phyloP scores from a whole-genome alignment of 1,284 basidiomycete species.

The Naganishia cerealis region DNA sequence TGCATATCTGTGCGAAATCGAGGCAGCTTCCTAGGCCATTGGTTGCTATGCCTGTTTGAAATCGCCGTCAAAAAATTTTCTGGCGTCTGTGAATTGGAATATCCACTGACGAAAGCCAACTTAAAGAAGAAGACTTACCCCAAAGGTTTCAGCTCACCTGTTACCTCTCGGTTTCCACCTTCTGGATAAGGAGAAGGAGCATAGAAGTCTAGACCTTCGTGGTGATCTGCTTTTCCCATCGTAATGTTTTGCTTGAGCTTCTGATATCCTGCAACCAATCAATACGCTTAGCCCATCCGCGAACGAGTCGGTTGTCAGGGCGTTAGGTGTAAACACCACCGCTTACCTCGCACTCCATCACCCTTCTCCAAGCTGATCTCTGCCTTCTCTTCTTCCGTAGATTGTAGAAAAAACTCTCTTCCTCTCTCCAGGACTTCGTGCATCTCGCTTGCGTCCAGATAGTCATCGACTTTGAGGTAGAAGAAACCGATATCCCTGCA shows the following conservation, averaged over 20 bases:
- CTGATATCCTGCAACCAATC: conserved; percentile 46
- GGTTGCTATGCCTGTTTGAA: conserved; percentile 69
- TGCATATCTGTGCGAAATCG: conserved; percentile 66
- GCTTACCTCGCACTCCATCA: conserved; percentile 70
- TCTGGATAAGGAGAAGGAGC: conserved; percentile 56
- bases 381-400: conserved; percentile 69
- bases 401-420: conserved; percentile 68
- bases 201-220: conserved; percentile 80
- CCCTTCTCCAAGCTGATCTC: conserved; percentile 64
- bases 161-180: neutral
- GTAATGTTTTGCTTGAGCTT: conserved; percentile 75
- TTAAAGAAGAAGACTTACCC: neutral
- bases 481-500: conserved; percentile 81
- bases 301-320: conserved; percentile 9
- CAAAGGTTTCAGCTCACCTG: conserved; percentile 6
- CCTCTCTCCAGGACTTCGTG: conserved; percentile 66
- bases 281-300: conserved; percentile 41
- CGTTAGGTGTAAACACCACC: neutral
- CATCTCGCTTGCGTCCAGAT: conserved; percentile 62
- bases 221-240: conserved; percentile 75
- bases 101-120: too few relatives aligned
- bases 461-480: conserved; percentile 70
- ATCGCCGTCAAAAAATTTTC: neutral
- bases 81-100: too few relatives aligned
- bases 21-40: conserved; percentile 64